Conservation (phyloP, 192 early-diverging fungal species). For the Jimgerdemannia flammicorona region DNA sequence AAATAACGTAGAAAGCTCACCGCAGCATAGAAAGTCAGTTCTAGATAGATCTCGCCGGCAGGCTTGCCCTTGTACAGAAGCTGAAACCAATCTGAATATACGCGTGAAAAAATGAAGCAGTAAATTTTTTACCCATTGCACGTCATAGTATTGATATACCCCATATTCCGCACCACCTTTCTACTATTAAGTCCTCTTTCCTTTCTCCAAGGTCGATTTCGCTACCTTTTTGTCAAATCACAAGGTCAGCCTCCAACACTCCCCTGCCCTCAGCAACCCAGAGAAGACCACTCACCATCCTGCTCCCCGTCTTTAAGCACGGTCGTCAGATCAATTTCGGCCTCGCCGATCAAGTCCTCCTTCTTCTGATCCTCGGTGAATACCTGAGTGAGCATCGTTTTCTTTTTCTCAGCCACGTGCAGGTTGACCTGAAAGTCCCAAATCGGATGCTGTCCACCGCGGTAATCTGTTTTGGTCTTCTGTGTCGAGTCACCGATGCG, state of each 20-base stretch:
- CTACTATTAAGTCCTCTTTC: too few relatives aligned
- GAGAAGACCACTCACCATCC: conserved; percentile 35
- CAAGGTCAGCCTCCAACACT: too few relatives aligned
- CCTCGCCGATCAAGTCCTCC: conserved; percentile 48
- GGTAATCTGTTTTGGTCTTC: conserved; percentile 44
- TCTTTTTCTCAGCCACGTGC: conserved; percentile 38
- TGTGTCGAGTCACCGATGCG: conserved; percentile 39
- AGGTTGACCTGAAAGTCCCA: conserved; percentile 58
- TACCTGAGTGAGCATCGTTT: conserved; percentile 37
- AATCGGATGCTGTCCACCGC: conserved; percentile 50
- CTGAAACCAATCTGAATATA: conserved; percentile 40
- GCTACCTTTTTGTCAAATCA: too few relatives aligned
- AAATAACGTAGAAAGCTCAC: conserved; percentile 11
- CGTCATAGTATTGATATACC: too few relatives aligned
- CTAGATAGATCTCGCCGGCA: conserved; percentile 51
- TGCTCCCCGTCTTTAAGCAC: conserved; percentile 49
- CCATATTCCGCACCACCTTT: too few relatives aligned
- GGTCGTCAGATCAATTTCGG: conserved; percentile 41
- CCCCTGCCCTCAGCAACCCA: too few relatives aligned
- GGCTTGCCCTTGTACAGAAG: conserved; percentile 33
- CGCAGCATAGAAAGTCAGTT: conserved; percentile 48
- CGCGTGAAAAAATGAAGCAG: too few relatives aligned
- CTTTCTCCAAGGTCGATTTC: too few relatives aligned
- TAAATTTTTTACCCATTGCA: too few relatives aligned
- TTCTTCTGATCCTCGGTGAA: conserved; percentile 50